Base-by-base conservation (phyloP, 805 yeast species). In the Ogataea siamensis region DNA sequence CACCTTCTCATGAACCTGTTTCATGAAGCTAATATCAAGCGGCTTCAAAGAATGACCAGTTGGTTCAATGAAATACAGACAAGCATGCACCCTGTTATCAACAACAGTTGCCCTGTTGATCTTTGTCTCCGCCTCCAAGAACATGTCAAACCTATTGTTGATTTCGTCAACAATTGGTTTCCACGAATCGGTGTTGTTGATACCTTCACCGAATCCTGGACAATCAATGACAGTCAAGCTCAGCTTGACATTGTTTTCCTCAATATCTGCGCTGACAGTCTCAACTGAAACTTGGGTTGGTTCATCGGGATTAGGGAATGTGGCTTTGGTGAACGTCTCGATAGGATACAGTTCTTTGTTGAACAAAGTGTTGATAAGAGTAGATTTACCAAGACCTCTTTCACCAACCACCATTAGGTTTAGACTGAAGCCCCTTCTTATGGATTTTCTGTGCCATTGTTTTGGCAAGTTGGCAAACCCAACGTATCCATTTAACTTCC, bases 381-480 rank as follows among this genome's bases (percentile, higher is more conserved):
- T 93, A 22, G 93, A 72, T 67, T 91, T 91, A 54, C 99, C 99
- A 46, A 91, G 71, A 5, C 99, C 97, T 43, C 81, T 71, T 67
- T 87, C 95, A 50, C 95, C 95, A 46, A 89, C 95, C 42, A 87
- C 87, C 78, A 93, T 76, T 45, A 93, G 61, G 61, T 93, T 93
- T 60, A 93, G 76, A 53, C 72, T 76, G 72, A 93, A 93, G 10
- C 99, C 99, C 57, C 86, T 76, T 63, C 84, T 82, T 45, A 87
- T 78, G 2, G 95, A 83, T 64, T 85, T 87, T 66, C 96, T 80
- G 68, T 93, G 98, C 96, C 97, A 93, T 70, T 93, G 99, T 60
- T 89, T 93, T 42, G 99, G 99, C 57, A 93, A 73, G 66, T 89
- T 93, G 50, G 97, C 95, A 67, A 93, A 93, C 5, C 99, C 99